Base-by-base conservation (phyloP, 1,284 basidiomycete genomes). In the Mycosarcoma maydis region DNA sequence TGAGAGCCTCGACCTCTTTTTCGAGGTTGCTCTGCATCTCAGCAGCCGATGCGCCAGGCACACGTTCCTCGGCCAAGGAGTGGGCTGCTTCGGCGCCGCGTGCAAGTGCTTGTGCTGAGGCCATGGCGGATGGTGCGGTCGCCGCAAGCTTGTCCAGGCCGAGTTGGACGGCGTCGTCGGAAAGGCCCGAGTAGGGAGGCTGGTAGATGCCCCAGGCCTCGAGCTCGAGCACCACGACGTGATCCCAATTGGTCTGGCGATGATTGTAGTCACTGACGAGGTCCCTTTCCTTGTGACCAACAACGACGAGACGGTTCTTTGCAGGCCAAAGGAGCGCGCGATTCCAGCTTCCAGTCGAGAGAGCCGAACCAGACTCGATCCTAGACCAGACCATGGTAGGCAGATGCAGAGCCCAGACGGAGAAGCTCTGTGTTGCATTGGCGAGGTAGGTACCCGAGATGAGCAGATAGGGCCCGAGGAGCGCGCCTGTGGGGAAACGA, bases 201-300 rank as follows among this genome's bases (percentile, higher is more conserved):
- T 76, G 72, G 30, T 72, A 71, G 57, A 79, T 75, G 41, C 75
- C 77, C 73, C 71, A 79, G 9, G 73, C 66, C 46, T 79, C 77
- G 33, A 79, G 67, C 42, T 79, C 75, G 33, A 79, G 61, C 26
- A 75, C 52, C 5, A 76, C 64, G 17, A 79, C 66, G 44, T 79
- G 75, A 29, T 77, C 74, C 61, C 70, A 79, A 45, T 79, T 79
- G 41, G 73, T 74, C 53, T 79, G 77, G 33, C 77, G 73, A 49
- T 77, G 77, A 40, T 79, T 79, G 71, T 79, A 79, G 59, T 79
- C 77, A 45, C 60, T 61, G 38, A 79, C 77, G 4, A 79, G 73
- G 37, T 77, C 76, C 14, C 77, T 58, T 36, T 68, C 73, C 52
- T 75, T 70, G 50, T 79, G 57, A 14, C 77, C 77, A 17, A 79